Conservation (phyloP, 2,329 filamentous ascomycete genomes). For the Pestalotiopsis sp. region DNA sequence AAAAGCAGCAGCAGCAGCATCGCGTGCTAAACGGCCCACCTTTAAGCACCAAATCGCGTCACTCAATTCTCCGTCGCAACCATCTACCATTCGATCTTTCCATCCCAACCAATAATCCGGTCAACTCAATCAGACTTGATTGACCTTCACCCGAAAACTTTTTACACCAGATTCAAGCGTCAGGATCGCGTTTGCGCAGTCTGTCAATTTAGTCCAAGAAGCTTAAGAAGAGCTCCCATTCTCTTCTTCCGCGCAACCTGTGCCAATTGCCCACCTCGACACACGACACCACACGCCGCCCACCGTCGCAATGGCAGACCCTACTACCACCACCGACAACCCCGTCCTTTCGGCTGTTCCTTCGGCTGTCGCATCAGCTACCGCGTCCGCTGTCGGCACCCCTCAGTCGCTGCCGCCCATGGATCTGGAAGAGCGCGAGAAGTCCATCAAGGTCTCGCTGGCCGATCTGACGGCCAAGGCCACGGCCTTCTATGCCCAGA, state of each 20-base stretch:
- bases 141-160: background rate
- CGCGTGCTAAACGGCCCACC: conserved; percentile 3
- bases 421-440: conserved; percentile 43
- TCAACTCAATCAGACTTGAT: background rate
- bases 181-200: background rate
- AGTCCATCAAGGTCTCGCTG: conserved; percentile 63
- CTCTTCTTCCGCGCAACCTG: background rate
- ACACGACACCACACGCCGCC: background rate
- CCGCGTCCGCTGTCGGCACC: conserved; percentile 25
- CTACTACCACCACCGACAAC: conserved; percentile 27
- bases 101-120: background rate
- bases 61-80: background rate
- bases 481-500: conserved; percentile 82
- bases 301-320: conserved; percentile 29
- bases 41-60: conserved; percentile 5
- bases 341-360: conserved; percentile 29
- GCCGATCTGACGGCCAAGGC: conserved; percentile 79
- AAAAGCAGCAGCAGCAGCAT: background rate
- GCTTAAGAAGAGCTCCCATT: background rate
- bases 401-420: conserved; percentile 32
- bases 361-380: conserved; percentile 27
- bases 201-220: background rate
- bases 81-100: background rate
- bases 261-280: background rate
- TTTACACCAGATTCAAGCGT: background rate